phyloP scores from a whole-genome alignment of 768 basidiomycete genomes.

The Phallus indusiatus region DNA sequence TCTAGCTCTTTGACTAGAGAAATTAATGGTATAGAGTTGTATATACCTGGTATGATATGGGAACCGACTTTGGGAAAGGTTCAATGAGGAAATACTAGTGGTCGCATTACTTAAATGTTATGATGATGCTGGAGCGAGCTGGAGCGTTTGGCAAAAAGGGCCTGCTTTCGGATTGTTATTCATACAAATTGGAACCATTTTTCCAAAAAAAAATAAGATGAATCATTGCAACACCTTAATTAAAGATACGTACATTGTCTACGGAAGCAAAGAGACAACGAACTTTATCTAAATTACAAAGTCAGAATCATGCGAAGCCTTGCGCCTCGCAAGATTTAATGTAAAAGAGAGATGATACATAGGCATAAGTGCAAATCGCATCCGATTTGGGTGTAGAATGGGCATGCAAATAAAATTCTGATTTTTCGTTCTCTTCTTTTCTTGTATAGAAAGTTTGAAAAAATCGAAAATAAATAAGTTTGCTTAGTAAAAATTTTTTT shows the following conservation, averaged over 20 bases:
- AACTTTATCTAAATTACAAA: not conserved
- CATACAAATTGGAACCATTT: not conserved
- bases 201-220: not conserved
- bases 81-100: not conserved
- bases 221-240: not conserved
- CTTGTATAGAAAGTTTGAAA: not conserved
- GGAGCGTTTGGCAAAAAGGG: too few species aligned
- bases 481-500: not conserved
- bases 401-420: not conserved
- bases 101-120: too few species aligned
- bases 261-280: not conserved
- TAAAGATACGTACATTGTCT: not conserved
- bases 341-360: not conserved
- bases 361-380: not conserved
- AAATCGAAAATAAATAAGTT: not conserved
- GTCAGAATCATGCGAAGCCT: not conserved
- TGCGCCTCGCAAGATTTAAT: not conserved
- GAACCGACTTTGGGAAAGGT: not conserved
- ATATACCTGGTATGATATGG: conserved; percentile 9
- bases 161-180: too few species aligned
- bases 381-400: not conserved
- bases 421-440: not conserved
- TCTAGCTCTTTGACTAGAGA: not conserved
- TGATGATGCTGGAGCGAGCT: too few species aligned
- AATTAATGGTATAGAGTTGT: not conserved